Base-by-base conservation (phyloP, 192 early-diverging fungal species). In the Coemansia sp. region DNA sequence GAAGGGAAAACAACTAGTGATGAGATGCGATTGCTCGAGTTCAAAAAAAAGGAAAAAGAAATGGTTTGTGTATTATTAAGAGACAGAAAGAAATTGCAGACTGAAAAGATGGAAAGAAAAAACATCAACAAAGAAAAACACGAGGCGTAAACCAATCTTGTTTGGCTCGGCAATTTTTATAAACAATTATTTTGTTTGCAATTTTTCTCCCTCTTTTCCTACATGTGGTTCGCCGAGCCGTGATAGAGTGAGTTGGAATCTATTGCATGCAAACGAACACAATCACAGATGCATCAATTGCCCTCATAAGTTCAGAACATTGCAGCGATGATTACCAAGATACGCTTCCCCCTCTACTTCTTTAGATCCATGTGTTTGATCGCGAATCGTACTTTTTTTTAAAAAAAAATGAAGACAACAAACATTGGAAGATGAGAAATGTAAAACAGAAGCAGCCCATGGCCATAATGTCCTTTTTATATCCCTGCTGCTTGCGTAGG, bases 41-140 rank as follows among this genome's bases (percentile, higher is more conserved):
- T 7, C 23, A 51, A 51, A 25, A 49, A 20, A 49, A 25, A 16
- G 18, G 25, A 49, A 16, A 45, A 46, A 20, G 48, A 25, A 51
- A 51, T 7, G 13, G 4, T 10, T 7, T 51, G 21, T 51, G 48
- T 51, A 51, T 26, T 51, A 25, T 51, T 26, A 25, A 25, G 21
- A 51, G 9, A 40, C 16, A 40, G 16, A 51, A 51, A 56, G 25
- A 26, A 75, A 58, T 45, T 68, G 42, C 23, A 65, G 49, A 57
- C 13, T 15, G 15, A 42, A 31, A 23, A 51, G 26, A 25, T 20
- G 30, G 37, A 63, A 45, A 18, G 20, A 31, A 59, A 49, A 61
- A 26, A 42, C 25, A 58, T 29, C 13, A 58, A 58, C 51, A 62
- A 66, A 59, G 2, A 58, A 58, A 8, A 61, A 35, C 48, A 51